Percentiles rank a stretch among this genome's conserved stretches.
Conservation (phyloP, 768 basidiomycete species). For the Tricholoma matsutake region DNA sequence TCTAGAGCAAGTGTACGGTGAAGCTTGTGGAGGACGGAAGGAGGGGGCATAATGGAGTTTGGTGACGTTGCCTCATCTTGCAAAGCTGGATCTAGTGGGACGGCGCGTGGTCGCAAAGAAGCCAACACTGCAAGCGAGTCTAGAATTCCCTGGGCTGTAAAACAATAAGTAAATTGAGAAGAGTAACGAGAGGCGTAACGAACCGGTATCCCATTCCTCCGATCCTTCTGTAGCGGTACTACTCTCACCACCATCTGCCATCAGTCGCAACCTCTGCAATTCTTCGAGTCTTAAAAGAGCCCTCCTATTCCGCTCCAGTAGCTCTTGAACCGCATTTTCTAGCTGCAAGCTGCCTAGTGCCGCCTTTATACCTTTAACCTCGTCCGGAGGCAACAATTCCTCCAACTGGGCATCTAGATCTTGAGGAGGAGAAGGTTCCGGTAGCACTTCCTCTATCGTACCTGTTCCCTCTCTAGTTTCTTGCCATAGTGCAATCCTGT, state of each 20-base stretch:
- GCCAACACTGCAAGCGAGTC: conserved; percentile 66
- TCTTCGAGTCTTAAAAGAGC: conserved; percentile 65
- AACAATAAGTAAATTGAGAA: conserved; percentile 11
- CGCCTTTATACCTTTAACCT: conserved; percentile 55
- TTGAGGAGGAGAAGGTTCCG: conserved; percentile 8
- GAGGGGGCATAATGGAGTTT: conserved; percentile 59
- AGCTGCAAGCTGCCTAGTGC: conserved; percentile 60
- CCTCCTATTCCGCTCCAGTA: conserved; percentile 61
- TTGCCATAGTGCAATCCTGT: conserved; percentile 23
- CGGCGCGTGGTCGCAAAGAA: conserved; percentile 66
- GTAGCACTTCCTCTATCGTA: conserved; percentile 23
- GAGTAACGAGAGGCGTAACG: conserved; percentile 22
- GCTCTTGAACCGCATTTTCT: conserved; percentile 64
- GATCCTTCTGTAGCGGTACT: conserved; percentile 58
- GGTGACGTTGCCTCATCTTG: conserved; percentile 21
- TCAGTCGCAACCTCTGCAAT: conserved; percentile 58
- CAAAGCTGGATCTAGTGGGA: conserved; percentile 43
- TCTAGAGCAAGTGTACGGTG: conserved; percentile 65
- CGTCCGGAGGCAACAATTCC: conserved; percentile 53
- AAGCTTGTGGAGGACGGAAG: conserved; percentile 63
- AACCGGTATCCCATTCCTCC: conserved; percentile 84
- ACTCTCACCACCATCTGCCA: conserved; percentile 39
- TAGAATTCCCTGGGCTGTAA: conserved; percentile 66
- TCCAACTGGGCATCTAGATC: conserved; percentile 43
- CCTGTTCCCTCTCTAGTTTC: conserved; percentile 26